phyloP scores from a whole-genome alignment of 805 yeast genomes.

The Teunomyces atbi region DNA sequence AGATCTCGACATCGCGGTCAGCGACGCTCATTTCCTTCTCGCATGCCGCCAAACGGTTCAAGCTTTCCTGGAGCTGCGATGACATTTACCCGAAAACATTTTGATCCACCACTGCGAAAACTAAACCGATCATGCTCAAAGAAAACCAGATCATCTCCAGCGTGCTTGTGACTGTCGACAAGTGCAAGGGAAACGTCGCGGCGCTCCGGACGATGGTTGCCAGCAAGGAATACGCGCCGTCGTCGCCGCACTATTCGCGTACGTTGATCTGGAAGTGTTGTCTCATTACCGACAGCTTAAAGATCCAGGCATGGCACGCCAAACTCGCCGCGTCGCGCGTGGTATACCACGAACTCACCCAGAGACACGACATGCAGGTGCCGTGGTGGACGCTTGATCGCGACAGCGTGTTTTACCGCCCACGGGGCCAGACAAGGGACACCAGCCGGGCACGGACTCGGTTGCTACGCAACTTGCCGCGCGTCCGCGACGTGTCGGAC shows the following conservation, averaged over 20 bases:
- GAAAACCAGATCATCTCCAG: conserved; percentile 38
- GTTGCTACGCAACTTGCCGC: neutral
- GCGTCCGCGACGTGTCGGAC: neutral
- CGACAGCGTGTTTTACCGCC: conserved; percentile 27
- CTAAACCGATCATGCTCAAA: conserved; percentile 7
- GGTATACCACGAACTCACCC: conserved; percentile 33
- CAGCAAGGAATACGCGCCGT: conserved; percentile 28
- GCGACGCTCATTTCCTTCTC: conserved; percentile 59
- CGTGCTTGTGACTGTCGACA: conserved; percentile 35
- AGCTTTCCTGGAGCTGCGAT: conserved; percentile 23
- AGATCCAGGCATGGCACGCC: conserved; percentile 32
- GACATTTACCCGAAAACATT: conserved; percentile 5
- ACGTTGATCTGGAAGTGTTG: conserved; percentile 39
- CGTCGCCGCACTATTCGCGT: conserved; percentile 24
- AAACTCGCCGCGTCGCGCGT: conserved; percentile 29
- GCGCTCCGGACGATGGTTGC: conserved; percentile 26
- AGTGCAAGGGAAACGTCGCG: conserved; percentile 30
- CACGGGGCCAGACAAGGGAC: neutral
- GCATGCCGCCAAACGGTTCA: conserved; percentile 51
- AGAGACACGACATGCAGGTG: conserved; percentile 26
- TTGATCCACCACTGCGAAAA: neutral
- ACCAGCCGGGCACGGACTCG: neutral
- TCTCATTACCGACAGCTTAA: conserved; percentile 35
- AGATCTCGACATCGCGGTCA: conserved; percentile 59
- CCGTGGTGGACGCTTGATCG: conserved; percentile 38